Conservation (phyloP, 1,139 yeast species). For the Petasospora rhodanensis region DNA sequence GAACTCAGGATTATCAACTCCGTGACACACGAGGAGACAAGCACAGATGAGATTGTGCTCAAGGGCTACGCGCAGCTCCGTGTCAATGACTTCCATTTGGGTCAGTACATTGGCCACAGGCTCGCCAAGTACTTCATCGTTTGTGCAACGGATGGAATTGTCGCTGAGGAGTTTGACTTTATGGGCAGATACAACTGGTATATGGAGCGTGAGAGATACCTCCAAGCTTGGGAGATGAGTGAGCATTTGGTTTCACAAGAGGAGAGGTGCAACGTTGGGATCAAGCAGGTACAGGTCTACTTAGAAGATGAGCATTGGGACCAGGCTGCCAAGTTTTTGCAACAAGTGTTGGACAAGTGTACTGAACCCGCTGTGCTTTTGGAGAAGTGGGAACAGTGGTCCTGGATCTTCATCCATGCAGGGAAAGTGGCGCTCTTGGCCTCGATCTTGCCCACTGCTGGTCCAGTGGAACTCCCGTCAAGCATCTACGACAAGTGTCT, state of each 20-base stretch:
- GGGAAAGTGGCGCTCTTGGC: constrained; percentile 36
- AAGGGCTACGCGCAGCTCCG: constrained; percentile 59
- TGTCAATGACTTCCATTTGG: constrained; percentile 72
- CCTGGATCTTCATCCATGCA: constrained; percentile 48
- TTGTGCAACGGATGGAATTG: constrained; percentile 78
- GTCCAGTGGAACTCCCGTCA: constrained; percentile 26
- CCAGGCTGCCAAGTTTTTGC: constrained; percentile 49
- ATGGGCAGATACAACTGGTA: constrained; percentile 75
- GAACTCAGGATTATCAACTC: constrained; percentile 69
- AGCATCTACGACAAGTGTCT: constrained; percentile 51
- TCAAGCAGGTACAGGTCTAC: constrained; percentile 55
- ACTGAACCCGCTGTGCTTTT: constrained; percentile 33
- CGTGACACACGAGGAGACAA: constrained; percentile 65
- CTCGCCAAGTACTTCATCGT: constrained; percentile 62
- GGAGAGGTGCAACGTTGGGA: constrained; percentile 58
- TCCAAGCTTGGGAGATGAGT: constrained; percentile 77
- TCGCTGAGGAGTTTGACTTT: constrained; percentile 64
- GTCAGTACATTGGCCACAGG: constrained; percentile 38
- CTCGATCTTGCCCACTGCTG: constrained; percentile 43
- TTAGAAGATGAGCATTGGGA: constrained; percentile 51
- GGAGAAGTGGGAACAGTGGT: constrained; percentile 67
- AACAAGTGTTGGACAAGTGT: constrained; percentile 33
- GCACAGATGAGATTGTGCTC: constrained; percentile 77
- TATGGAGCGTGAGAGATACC: constrained; percentile 45
- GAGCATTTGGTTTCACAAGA: constrained; percentile 46